A percentile compares a stretch with the other conserved stretches of the same genome.
phyloP scores from a whole-genome alignment of 768 basidiomycete genomes.

The Boletus sp. region DNA sequence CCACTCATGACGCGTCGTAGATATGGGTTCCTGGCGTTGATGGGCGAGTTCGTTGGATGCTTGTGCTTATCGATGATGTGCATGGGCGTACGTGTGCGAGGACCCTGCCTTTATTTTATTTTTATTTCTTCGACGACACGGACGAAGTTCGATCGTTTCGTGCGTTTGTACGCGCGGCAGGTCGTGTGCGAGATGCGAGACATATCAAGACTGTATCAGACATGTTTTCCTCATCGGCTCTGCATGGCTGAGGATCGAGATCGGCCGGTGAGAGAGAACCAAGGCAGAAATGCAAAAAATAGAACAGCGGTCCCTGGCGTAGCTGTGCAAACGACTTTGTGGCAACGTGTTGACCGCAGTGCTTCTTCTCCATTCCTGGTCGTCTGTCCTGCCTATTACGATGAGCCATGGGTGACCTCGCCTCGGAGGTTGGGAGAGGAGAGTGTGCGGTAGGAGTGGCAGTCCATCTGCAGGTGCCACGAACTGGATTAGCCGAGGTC shows the following conservation, averaged over 20 bases:
- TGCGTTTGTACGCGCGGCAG: not conserved
- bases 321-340: slow-evolving; percentile 7
- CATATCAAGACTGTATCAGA: not conserved
- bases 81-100: slow-evolving; percentile 1
- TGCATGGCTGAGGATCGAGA: slow-evolving; percentile 2
- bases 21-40: slow-evolving; percentile 4
- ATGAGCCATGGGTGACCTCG: slow-evolving; percentile 3
- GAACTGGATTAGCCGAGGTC: too few species aligned
- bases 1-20: not conserved
- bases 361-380: slow-evolving; percentile 16
- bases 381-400: not conserved
- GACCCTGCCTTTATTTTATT: slow-evolving; percentile 5
- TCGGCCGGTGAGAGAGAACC: not conserved
- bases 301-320: not conserved
- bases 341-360: slow-evolving; percentile 24
- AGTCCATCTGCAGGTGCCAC: too few species aligned
- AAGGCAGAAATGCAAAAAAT: not conserved
- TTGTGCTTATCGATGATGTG: slow-evolving; percentile 11
- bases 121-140: not conserved
- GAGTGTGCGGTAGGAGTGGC: not conserved
- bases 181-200: not conserved
- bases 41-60: not conserved
- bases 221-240: slow-evolving; percentile 1
- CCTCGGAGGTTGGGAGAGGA: slow-evolving; percentile 8
- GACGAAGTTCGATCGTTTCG: not conserved